Conservation (phyloP, 176 grass and related monocot genomes). For the Oryza meyeriana region DNA sequence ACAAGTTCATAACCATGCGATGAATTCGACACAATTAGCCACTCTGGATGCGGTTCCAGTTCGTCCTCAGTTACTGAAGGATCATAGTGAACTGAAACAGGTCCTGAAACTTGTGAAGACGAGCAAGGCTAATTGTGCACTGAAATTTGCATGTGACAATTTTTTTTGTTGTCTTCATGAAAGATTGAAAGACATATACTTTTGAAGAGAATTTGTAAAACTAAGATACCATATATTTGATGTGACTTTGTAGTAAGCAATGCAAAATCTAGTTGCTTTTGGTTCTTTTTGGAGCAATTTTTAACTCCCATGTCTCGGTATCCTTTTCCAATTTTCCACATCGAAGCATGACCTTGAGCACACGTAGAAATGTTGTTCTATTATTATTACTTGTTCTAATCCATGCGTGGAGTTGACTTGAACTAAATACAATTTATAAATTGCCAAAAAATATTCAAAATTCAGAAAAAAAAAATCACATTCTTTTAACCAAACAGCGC, state of each 20-base stretch:
- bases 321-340: neutral
- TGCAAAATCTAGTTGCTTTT: neutral
- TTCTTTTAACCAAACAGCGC: neutral
- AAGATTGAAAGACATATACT: neutral
- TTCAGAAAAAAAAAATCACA: too few relatives aligned
- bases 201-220: slow-evolving; percentile 17
- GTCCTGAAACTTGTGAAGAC: neutral
- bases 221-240: neutral
- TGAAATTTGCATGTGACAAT: neutral
- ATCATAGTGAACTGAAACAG: neutral
- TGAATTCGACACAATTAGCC: neutral
- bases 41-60: neutral
- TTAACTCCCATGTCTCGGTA: neutral
- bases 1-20: slow-evolving; percentile 9
- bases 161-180: neutral
- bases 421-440: neutral
- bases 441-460: neutral
- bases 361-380: neutral
- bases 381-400: neutral
- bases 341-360: neutral
- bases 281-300: slow-evolving; percentile 15
- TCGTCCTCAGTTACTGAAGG: neutral
- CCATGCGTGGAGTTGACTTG: neutral
- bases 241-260: neutral
- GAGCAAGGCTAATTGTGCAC: neutral